phyloP scores from a whole-genome alignment of 2,329 filamentous ascomycete genomes.

The Aspergillus transmontanensis region DNA sequence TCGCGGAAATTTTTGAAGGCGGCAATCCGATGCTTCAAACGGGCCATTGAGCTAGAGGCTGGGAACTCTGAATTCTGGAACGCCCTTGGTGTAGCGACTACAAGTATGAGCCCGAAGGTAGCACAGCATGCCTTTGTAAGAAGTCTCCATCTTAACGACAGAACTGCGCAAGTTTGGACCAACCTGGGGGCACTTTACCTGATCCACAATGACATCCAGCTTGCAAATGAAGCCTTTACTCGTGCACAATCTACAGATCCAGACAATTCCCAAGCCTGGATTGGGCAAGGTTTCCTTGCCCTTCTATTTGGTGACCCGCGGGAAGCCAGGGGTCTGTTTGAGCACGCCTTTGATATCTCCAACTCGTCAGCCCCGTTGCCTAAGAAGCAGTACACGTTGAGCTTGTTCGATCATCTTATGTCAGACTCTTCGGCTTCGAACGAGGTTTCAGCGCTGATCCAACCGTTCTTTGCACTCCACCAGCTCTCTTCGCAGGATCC shows the following conservation, averaged over 20 bases:
- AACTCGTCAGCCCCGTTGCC: slow-evolving; percentile 73
- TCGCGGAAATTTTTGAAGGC: slow-evolving; percentile 71
- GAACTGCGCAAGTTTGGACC: slow-evolving; percentile 82
- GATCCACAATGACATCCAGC: slow-evolving; percentile 75
- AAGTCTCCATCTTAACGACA: slow-evolving; percentile 89
- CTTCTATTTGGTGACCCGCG: slow-evolving; percentile 71
- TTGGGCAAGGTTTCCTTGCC: slow-evolving; percentile 87
- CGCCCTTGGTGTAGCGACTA: slow-evolving; percentile 86
- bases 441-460: slow-evolving; percentile 67
- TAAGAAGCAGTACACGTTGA: slow-evolving; percentile 76
- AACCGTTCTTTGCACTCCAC: slow-evolving; percentile 83
- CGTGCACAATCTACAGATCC: slow-evolving; percentile 92
- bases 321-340: slow-evolving; percentile 83
- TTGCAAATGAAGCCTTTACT: slow-evolving; percentile 90
- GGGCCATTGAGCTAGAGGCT: slow-evolving; percentile 91
- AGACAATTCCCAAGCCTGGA: slow-evolving; percentile 89
- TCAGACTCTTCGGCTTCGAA: slow-evolving; percentile 55
- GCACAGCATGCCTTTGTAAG: slow-evolving; percentile 92
- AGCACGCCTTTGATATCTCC: slow-evolving; percentile 90
- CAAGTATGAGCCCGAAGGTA: slow-evolving; percentile 79
- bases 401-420: slow-evolving; percentile 79
- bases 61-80: slow-evolving; percentile 98
- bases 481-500: slow-evolving; percentile 76
- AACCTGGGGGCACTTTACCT: slow-evolving; percentile 88
- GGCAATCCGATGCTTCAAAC: slow-evolving; percentile 87